Percentiles rank a stretch among this genome's conserved stretches.
Evolutionary conservation across 2,329 filamentous ascomycete genomes (phyloP).

Genomic region (Sclerotinia subarctica): DNA sequence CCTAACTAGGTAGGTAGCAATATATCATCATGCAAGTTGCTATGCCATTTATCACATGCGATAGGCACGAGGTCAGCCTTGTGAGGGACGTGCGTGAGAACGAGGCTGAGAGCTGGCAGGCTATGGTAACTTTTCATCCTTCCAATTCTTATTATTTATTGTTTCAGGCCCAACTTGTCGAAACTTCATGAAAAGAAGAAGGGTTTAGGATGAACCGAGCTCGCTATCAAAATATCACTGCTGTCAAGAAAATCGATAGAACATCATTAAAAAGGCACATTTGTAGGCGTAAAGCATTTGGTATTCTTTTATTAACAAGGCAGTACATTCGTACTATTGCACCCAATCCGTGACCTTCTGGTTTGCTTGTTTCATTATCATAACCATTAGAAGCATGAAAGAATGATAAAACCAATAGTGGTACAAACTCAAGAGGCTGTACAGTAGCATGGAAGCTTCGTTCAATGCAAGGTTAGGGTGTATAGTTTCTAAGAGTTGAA

Average conservation of each 20-base stretch:
- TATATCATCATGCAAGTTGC: neutral
- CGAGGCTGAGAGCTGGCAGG: conserved; percentile 1
- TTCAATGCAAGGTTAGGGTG: conserved; percentile 5
- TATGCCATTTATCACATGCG: conserved; percentile 16
- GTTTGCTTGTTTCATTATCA: conserved; percentile 17
- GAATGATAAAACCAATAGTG: conserved; percentile 1
- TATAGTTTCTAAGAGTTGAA: conserved; percentile 6
- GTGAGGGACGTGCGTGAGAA: conserved; percentile 9
- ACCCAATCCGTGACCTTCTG: conserved; percentile 8
- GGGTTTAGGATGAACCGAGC: neutral
- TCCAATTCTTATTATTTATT: neutral
- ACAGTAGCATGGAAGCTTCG: conserved; percentile 6
- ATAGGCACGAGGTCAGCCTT: conserved; percentile 16
- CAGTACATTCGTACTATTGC: conserved; percentile 12
- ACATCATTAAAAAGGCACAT: neutral
- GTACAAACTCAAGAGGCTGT: conserved; percentile 3
- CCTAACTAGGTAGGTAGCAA: neutral
- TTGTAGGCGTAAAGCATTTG: conserved; percentile 5
- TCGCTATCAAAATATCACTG: neutral
- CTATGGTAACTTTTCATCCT: neutral
- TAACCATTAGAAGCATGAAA: conserved; percentile 15
- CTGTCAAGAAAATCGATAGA: neutral
- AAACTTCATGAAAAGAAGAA: neutral
- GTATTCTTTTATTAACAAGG: conserved; percentile 18
- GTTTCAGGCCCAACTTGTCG: neutral